Evolutionary conservation across 805 yeast genomes (phyloP).

Genomic region (Candida ponderosae): DNA sequence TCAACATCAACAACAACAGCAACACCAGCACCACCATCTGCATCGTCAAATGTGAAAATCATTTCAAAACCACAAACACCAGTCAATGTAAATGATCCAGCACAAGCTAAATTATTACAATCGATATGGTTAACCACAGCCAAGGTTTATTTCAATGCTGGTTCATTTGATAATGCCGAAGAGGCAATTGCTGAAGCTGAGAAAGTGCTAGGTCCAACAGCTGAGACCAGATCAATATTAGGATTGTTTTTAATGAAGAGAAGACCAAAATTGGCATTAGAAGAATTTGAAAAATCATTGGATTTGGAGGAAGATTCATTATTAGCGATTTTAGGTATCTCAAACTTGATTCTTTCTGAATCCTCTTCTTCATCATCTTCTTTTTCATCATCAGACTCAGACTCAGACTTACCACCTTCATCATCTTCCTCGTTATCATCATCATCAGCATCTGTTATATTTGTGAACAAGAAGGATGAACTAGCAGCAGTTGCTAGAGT

Average conservation of each 20-base stretch:
- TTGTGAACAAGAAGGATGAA: constrained; percentile 47
- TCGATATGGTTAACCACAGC: constrained; percentile 72
- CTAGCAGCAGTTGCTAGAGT: constrained; percentile 45
- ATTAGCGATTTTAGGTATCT: constrained; percentile 12
- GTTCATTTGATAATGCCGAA: constrained; percentile 51
- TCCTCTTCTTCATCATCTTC: no score
- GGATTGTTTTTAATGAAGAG: constrained; percentile 28
- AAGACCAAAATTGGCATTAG: constrained; percentile 37
- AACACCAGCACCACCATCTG: constrained; percentile 3
- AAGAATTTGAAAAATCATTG: constrained; percentile 50
- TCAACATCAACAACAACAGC: constrained; percentile 3
- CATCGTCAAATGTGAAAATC: not conserved
- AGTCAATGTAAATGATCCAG: constrained; percentile 10
- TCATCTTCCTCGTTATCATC: no score
- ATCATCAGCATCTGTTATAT: constrained; percentile 16
- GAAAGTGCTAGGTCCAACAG: constrained; percentile 34
- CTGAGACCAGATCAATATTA: constrained; percentile 39
- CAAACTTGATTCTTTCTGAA: constrained; percentile 8
- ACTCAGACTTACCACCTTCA: no score
- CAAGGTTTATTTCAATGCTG: constrained; percentile 50
- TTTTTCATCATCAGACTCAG: constrained; percentile 5
- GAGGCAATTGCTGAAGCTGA: constrained; percentile 71
- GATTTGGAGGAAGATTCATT: constrained; percentile 3
- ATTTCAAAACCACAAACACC: constrained; percentile 7
- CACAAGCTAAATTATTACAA: constrained; percentile 39